Conservation (phyloP, 352 stramenopile species). For the Phytophthora citrophthora region DNA sequence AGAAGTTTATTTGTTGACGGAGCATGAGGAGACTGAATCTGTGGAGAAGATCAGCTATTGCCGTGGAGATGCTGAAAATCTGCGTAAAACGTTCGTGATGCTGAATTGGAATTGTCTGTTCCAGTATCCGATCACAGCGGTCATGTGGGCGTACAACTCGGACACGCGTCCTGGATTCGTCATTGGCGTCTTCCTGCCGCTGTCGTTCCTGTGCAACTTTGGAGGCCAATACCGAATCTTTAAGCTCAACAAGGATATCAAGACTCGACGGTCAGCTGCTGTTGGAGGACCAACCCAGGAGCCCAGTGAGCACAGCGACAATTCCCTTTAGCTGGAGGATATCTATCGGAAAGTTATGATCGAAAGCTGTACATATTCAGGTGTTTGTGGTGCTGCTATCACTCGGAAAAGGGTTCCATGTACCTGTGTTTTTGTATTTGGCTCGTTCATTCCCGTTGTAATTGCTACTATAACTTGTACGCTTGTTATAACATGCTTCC, state of each 20-base stretch:
- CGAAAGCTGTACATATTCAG: background rate
- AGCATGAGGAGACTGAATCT: slow-evolving; percentile 17
- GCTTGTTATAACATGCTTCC: no score
- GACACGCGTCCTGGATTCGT: slow-evolving; percentile 36
- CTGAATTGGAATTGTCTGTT: slow-evolving; percentile 51
- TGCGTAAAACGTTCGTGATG: slow-evolving; percentile 44
- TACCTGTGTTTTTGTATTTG: background rate
- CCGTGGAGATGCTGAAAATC: slow-evolving; percentile 25
- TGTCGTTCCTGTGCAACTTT: slow-evolving; percentile 43
- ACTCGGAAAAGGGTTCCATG: no score
- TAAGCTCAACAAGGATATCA: slow-evolving; percentile 40
- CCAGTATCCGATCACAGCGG: slow-evolving; percentile 48
- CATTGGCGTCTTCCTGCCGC: slow-evolving; percentile 42
- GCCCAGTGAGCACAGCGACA: background rate
- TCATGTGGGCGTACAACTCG: slow-evolving; percentile 47
- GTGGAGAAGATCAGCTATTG: slow-evolving; percentile 28
- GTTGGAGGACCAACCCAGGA: background rate
- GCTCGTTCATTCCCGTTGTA: no score
- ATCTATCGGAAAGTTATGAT: background rate
- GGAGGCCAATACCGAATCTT: slow-evolving; percentile 40
- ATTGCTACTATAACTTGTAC: no score
- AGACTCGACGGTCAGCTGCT: slow-evolving; percentile 12
- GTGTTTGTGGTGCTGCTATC: background rate
- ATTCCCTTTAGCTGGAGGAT: slow-evolving; percentile 7
- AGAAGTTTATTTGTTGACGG: slow-evolving; percentile 19